Base-by-base conservation (phyloP, 2,329 filamentous ascomycete species). In the Exophiala mesophila region DNA sequence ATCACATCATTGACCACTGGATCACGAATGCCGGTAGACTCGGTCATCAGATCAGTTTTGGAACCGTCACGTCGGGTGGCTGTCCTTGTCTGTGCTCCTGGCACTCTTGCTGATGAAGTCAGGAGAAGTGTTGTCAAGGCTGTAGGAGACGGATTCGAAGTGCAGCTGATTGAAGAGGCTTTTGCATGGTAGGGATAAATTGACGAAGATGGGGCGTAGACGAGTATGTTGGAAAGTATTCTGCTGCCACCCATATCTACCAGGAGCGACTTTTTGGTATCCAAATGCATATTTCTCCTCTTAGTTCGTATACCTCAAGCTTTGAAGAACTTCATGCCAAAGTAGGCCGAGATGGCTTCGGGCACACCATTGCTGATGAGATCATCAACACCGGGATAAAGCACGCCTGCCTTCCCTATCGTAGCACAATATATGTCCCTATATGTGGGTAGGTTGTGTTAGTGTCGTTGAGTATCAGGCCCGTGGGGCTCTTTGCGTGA, bases 171-270 rank as follows among this genome's bases (percentile, higher is more conserved):
- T 21, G 62, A 64, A 35, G 62, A 64, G 49, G 47, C 59, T 2
- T 65, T 64, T 45, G 61, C 59, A 0, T 65, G 63, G 61, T 65
- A 55, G 18, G 29, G n/a, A n/a, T n/a, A n/a, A n/a, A n/a, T n/a
- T n/a, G n/a, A n/a, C n/a, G n/a, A n/a, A n/a, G n/a, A n/a, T n/a
- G n/a, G n/a, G n/a, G n/a, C n/a, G n/a, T n/a, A n/a, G n/a, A n/a
- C n/a, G n/a, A n/a, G n/a, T n/a, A n/a, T n/a, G n/a, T n/a, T n/a
- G n/a, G n/a, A n/a, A n/a, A n/a, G n/a, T n/a, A n/a, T n/a, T n/a
- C n/a, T n/a, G n/a, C n/a, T n/a, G n/a, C n/a, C n/a, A n/a, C n/a
- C n/a, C n/a, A n/a, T n/a, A n/a, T n/a, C n/a, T n/a, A n/a, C n/a
- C n/a, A n/a, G n/a, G n/a, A n/a, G n/a, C n/a, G n/a, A n/a, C n/a